A percentile compares a stretch with the other conserved stretches of the same genome.
Conservation (phyloP, 805 yeast genomes). For the Pichia insulana region DNA sequence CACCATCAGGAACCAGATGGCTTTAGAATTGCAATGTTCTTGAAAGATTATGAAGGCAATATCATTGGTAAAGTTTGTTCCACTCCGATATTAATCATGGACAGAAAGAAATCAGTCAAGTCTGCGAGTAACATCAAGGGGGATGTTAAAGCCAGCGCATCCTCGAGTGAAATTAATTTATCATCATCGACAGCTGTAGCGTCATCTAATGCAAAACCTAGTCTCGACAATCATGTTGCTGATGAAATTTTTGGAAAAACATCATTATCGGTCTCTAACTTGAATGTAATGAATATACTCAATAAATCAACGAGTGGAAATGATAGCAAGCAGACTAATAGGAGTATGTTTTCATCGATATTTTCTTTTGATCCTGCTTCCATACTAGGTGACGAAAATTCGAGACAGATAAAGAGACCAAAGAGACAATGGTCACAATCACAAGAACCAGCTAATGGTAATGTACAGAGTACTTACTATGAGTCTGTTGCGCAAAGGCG, state of each 20-base stretch:
- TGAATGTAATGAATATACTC: neutral
- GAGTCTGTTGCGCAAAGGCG: constrained; percentile 22
- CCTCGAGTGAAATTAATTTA: constrained; percentile 24
- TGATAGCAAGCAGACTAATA: constrained; percentile 1
- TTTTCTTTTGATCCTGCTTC: constrained; percentile 11
- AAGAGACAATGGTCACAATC: constrained; percentile 28
- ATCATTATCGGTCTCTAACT: neutral
- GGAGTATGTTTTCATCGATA: constrained; percentile 6
- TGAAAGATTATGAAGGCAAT: constrained; percentile 51
- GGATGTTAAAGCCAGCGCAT: constrained; percentile 21
- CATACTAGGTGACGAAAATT: constrained; percentile 9
- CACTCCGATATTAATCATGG: constrained; percentile 82
- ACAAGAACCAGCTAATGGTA: constrained; percentile 1
- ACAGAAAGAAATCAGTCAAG: constrained; percentile 65
- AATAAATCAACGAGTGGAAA: neutral
- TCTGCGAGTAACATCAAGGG: constrained; percentile 8
- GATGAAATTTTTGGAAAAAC: neutral
- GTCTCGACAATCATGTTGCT: neutral
- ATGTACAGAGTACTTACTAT: constrained; percentile 14
- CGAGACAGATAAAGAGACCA: constrained; percentile 22
- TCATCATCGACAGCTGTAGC: constrained; percentile 12
- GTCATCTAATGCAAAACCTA: neutral
- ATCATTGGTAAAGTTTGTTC: constrained; percentile 68
- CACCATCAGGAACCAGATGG: constrained; percentile 90
- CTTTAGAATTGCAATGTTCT: constrained; percentile 59